Evolutionary conservation across 2,329 filamentous ascomycete species (phyloP), one percentile per base, ranked within the genome.

Genomic region (Beauveria australis): DNA sequence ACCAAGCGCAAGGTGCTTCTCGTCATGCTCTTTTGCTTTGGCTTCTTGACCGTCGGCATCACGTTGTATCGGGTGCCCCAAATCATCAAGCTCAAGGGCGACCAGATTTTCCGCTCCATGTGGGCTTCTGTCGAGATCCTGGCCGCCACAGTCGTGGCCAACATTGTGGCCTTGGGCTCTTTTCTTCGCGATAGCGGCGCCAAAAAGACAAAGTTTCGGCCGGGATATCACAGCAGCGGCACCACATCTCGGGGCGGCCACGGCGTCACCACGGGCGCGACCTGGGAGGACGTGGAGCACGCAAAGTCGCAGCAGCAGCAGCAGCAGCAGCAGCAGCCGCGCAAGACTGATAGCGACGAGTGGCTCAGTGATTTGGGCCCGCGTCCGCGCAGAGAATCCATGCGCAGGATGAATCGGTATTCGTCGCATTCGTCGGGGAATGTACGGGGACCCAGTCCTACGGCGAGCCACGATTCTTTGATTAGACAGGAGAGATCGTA

Each of bases 81-180:
- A 37, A 89, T 95, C 63, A 86, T 96, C 56, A 67, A 78, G 4
- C 77, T 81, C 40, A 74, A 83, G 61, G 91, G 91, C 1, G 78
- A 82, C 30, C 93, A 97, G 71, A 89, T 92, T 66, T 89, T 88
- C 65, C 89, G 93, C 33, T 93, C 92, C 0, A 83, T 97, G 16
- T 82, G 92, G 68, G 92, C 92, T 1, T 96, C 91, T 0, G 79
- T 93, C 5, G 92, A 97, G 70, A 89, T 96, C 12, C 81, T 97
- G 1, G 91, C 91, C 22, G 91, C 92, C 1, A 89, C 91, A 0
- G 84, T 85, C 0, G 89, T 94, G 1, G 89, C 92, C 14, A 97
- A 97, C 71, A 86, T 88, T 1, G 81, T 97, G 24, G 89, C 96
- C 1, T 83, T 97, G 0, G 92, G 92, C 4, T 94, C 91, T 0